phyloP scores from a whole-genome alignment of 768 basidiomycete species.

The Suillus clintonianus region DNA sequence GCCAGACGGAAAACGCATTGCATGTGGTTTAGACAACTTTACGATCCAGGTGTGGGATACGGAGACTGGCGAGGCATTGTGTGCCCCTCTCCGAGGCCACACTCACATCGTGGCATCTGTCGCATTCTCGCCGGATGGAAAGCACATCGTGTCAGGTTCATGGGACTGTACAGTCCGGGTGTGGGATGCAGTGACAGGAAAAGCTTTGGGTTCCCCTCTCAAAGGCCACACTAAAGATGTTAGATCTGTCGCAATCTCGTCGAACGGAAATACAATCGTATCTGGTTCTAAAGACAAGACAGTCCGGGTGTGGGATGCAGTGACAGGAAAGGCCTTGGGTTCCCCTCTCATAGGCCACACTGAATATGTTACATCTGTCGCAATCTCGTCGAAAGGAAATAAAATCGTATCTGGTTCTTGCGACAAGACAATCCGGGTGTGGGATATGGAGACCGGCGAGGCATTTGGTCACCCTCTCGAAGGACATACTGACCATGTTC shows the following conservation, averaged over 20 bases:
- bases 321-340: not conserved
- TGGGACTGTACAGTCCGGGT: constrained; percentile 10
- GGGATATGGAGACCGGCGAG: constrained; percentile 18
- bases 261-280: not conserved
- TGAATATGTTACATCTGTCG: not conserved
- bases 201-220: not conserved
- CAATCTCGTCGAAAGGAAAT: not conserved
- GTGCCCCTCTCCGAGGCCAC: constrained; percentile 1
- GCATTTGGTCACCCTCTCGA: constrained; percentile 16
- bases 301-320: not conserved
- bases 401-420: constrained; percentile 8
- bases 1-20: not conserved
- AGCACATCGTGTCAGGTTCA: constrained; percentile 13
- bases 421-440: constrained; percentile 9
- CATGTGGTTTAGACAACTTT: constrained; percentile 9
- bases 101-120: not conserved
- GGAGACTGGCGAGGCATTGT: not conserved
- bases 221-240: not conserved
- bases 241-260: not conserved
- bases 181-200: constrained; percentile 5
- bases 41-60: constrained; percentile 6
- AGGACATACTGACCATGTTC: not conserved
- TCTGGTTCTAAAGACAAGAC: not conserved
- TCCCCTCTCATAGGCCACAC: not conserved
- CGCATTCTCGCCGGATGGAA: constrained; percentile 5